Percentiles rank a stretch among this genome's conserved stretches.
Conservation (phyloP, 2,329 filamentous ascomycete genomes). For the Monilinia fructigena region DNA sequence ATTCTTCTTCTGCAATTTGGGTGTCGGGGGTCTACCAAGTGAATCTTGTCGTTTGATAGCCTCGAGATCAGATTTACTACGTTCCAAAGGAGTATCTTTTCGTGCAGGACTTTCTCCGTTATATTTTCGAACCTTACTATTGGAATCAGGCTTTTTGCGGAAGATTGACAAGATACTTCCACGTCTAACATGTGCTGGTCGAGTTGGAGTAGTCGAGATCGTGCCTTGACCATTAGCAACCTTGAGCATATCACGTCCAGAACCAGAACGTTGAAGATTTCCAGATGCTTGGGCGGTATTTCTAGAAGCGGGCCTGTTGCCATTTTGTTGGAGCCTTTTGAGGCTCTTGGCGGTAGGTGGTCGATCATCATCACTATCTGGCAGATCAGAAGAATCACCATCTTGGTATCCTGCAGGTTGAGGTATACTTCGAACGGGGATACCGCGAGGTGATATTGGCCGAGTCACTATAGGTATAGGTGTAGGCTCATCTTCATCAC, state of each 20-base stretch:
- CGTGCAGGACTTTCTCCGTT: conserved; percentile 59
- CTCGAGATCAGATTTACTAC: conserved; percentile 53
- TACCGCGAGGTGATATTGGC: conserved; percentile 30
- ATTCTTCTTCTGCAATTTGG: conserved; percentile 50
- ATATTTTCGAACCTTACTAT: conserved; percentile 54
- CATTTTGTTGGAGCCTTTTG: conserved; percentile 24
- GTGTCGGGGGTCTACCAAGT: conserved; percentile 29
- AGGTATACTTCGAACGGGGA: conserved; percentile 51
- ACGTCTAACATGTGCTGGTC: conserved; percentile 43
- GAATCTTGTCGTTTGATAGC: conserved; percentile 12
- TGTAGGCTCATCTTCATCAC: conserved; percentile 52
- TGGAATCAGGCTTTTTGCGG: conserved; percentile 58
- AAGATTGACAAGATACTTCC: conserved; percentile 59
- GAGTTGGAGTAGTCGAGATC: conserved; percentile 22
- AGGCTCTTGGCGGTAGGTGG: conserved; percentile 32
- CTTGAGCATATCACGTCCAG: conserved; percentile 39
- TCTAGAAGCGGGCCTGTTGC: conserved; percentile 22
- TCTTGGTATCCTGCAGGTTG: conserved; percentile 49
- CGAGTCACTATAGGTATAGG: conserved; percentile 11
- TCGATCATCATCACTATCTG: conserved; percentile 57
- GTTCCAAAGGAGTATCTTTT: conserved; percentile 61
- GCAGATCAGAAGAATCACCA: conserved; percentile 59
- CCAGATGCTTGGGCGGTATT: conserved; percentile 32
- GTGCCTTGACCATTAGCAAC: conserved; percentile 18
- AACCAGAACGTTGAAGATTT: conserved; percentile 43